Evolutionary conservation across 495 filamentous ascomycete genomes (phyloP).

Genomic region (Hyaloscypha variabilis): DNA sequence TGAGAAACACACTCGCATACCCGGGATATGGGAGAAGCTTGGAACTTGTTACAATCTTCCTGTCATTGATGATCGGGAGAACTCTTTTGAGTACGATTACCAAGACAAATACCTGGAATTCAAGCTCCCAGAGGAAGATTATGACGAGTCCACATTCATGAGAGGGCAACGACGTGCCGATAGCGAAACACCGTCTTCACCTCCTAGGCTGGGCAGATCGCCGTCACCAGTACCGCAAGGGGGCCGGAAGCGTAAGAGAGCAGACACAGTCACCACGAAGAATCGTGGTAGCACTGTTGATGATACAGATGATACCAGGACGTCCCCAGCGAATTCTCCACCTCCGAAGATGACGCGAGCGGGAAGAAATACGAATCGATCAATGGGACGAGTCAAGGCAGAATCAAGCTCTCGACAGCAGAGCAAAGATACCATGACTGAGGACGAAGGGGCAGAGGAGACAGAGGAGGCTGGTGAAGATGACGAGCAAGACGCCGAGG

Average conservation of each 20-base stretch:
- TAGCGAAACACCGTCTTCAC: slow-evolving; percentile 36
- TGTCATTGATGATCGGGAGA: slow-evolving; percentile 83
- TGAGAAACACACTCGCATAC: slow-evolving; percentile 80
- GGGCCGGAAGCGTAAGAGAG: slow-evolving; percentile 57
- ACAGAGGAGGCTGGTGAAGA: slow-evolving; percentile 31
- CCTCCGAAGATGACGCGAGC: slow-evolving; percentile 20
- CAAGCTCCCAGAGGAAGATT: slow-evolving; percentile 75
- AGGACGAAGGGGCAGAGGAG: slow-evolving; percentile 29
- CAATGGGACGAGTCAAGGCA: slow-evolving; percentile 20
- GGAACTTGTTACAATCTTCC: slow-evolving; percentile 83
- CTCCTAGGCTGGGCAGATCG: slow-evolving; percentile 42
- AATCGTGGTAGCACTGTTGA: slow-evolving; percentile 56
- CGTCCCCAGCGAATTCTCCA: slow-evolving; percentile 27
- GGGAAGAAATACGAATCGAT: slow-evolving; percentile 23
- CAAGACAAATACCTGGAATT: slow-evolving; percentile 66
- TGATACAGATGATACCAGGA: slow-evolving; percentile 50
- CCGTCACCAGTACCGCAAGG: slow-evolving; percentile 42
- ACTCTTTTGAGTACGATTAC: slow-evolving; percentile 64
- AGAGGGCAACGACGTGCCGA: slow-evolving; percentile 51
- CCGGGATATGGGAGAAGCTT: slow-evolving; percentile 91
- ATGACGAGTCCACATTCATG: slow-evolving; percentile 72
- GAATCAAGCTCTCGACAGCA: slow-evolving; percentile 28
- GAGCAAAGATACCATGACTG: slow-evolving; percentile 34
- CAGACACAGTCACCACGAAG: slow-evolving; percentile 38
- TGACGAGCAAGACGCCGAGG: slow-evolving; percentile 28